Evolutionary conservation across 2,329 filamentous ascomycete species (phyloP), one percentile per base, ranked within the genome.

Genomic region (Emergomyces africanus): DNA sequence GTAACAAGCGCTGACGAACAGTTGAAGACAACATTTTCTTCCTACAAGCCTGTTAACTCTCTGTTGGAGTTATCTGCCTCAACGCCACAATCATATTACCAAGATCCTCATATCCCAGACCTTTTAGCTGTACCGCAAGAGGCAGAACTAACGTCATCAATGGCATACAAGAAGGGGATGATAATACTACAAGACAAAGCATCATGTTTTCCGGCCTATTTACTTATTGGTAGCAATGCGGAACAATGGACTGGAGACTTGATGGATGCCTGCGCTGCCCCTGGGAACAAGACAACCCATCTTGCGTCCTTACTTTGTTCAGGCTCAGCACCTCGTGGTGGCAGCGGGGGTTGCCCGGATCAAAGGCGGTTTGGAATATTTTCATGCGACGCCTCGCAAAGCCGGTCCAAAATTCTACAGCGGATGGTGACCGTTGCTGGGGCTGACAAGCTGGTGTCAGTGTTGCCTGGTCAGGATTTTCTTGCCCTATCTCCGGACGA

Each of bases 251-350:
- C 65, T 2, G 89, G 89, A 28, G 84, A 94, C 67, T 78, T 95
- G 9, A 83, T 97, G n/a, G 94, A 99, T 72, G 89, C 89, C 0
- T 97, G 92, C 70, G 89, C 94, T 0, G 94, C 94, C 0, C 94
- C 94, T 1, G 94, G 94, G 5, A 99, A 99, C 72, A 99, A 99
- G 75, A 97, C 94, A 1, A 97, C 92, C 8, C 94, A 97, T 71
- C 75, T 95, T 53, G 90, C 91, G 0, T 87, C 90, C 1, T 83
- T 96, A 4, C 68, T 94, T 1, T 60, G 42, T 46, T 57, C 56
- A 12, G 25, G 3, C 5, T 37, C 33, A 23, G 65, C 66, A 57
- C 59, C 61, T 8, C 44, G 59, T 12, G 61, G 70, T 68, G 23
- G 71, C 66, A 41, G 60, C 9, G 61, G 70, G 68, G 20, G 70